Evolutionary conservation across 768 basidiomycete genomes (phyloP).

Genomic region (Rhizopogon roseolus): DNA sequence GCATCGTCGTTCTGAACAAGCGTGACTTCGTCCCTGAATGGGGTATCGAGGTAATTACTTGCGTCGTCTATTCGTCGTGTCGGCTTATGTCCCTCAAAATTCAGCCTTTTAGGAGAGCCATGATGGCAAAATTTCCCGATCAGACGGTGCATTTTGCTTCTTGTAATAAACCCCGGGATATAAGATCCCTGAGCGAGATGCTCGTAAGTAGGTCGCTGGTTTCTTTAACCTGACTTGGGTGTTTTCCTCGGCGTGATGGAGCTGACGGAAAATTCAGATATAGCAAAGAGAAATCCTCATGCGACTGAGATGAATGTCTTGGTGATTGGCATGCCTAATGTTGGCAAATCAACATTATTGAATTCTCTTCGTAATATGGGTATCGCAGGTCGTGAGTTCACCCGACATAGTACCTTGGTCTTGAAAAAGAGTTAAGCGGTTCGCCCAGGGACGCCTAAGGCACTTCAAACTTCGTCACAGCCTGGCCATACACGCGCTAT

Average conservation of each 20-base stretch:
- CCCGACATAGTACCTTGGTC: background rate
- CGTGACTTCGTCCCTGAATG: constrained; percentile 85
- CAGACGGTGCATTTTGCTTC: constrained; percentile 70
- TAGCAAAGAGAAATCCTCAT: constrained; percentile 65
- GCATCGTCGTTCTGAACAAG: constrained; percentile 90
- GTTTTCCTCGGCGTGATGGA: background rate
- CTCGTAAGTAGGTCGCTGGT: constrained; percentile 63
- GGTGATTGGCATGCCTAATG: constrained; percentile 98
- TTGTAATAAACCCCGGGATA: constrained; percentile 62
- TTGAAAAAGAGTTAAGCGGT: background rate
- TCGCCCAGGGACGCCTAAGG: constrained; percentile 71
- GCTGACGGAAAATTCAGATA: constrained; percentile 35
- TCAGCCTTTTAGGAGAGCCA: constrained; percentile 71
- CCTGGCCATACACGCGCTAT: constrained; percentile 88
- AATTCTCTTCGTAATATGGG: constrained; percentile 88
- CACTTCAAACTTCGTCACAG: constrained; percentile 80
- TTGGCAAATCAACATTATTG: constrained; percentile 92
- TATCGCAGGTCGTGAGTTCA: constrained; percentile 73
- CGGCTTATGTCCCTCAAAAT: constrained; percentile 6
- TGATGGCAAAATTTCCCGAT: constrained; percentile 66
- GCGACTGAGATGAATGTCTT: constrained; percentile 81
- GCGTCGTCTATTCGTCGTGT: constrained; percentile 4
- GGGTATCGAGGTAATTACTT: constrained; percentile 69
- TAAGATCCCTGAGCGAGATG: constrained; percentile 56
- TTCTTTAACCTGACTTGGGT: background rate